phyloP scores from a whole-genome alignment of 208 protist species.

The Perkinsela sp. region DNA sequence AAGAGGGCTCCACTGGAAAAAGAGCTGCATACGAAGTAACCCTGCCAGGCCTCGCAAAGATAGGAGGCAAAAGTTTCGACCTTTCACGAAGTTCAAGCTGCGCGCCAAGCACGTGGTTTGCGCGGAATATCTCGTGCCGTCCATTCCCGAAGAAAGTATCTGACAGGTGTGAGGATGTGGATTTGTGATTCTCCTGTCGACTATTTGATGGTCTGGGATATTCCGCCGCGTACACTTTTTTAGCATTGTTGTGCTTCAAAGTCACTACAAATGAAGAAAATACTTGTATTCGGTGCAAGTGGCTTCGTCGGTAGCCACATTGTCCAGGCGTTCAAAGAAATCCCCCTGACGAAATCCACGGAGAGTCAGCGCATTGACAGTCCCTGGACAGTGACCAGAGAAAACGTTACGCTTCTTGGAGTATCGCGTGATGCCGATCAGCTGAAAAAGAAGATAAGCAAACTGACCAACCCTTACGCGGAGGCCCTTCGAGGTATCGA shows the following conservation, averaged over 20 bases:
- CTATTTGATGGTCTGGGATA: background rate
- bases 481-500: background rate
- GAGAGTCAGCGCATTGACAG: no score
- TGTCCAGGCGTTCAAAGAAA: conserved; percentile 3
- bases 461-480: background rate
- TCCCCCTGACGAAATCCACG: no score
- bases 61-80: background rate
- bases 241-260: background rate
- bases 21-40: background rate
- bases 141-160: background rate
- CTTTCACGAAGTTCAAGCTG: background rate
- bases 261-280: conserved; percentile 9
- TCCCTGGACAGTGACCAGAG: background rate
- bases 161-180: background rate
- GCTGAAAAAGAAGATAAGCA: background rate
- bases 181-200: background rate
- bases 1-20: no score
- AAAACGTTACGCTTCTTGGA: background rate
- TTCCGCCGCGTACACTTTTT: background rate
- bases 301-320: conserved; percentile 35
- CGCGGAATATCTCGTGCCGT: background rate
- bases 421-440: background rate
- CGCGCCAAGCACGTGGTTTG: background rate
- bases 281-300: conserved; percentile 49
- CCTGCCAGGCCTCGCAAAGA: background rate